Evolutionary conservation across 192 early-diverging fungal genomes (phyloP), one percentile per base, ranked within the genome.

Genomic region (Chytriomyces sp.): DNA sequence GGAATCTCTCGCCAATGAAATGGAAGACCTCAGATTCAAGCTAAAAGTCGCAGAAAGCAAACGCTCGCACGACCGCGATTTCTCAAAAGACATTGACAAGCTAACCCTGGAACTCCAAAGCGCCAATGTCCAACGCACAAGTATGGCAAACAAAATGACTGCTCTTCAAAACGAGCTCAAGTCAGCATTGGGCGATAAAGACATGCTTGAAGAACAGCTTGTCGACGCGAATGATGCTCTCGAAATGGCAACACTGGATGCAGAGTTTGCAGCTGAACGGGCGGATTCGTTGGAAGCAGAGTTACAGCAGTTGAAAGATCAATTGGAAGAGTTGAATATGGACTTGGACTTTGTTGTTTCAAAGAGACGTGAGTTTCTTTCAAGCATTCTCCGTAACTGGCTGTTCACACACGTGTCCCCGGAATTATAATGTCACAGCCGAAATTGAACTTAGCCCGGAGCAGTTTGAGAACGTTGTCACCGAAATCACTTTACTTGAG

Each of bases 201-300:
- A 93, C 45, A 81, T 79, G 3, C 66, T 86, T 44, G 95, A 96
- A 68, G 71, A 78, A 20, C 90, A 91, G 75, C 86, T 93, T 65
- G 84, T 86, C 48, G 95, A 97, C 45, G 83, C 91, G 18, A 71
- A 89, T 24, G 96, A 96, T 26, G 83, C 84, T 16, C 86, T 96
- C 82, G 96, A 98, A 81, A 91, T 95, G 83, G 89, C 93, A 67
- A 85, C 93, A 5, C 77, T 98, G 13, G 96, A 98, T 85, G 93
- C 93, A 79, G 95, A 98, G 81, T 90, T 96, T 87, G 95, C 94
- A 0, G 95, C 96, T 72, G 95, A 97, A 77, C 87, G 86, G 50
- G 90, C 91, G 24, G 95, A 97, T 50, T 83, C 87, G 18, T 67
- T 95, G 64, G 87, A 91, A 71, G 91, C 91, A 35, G 94, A 96